Conservation (phyloP, 805 yeast species). For the Saccharomycopsis oosterbeekiorum region DNA sequence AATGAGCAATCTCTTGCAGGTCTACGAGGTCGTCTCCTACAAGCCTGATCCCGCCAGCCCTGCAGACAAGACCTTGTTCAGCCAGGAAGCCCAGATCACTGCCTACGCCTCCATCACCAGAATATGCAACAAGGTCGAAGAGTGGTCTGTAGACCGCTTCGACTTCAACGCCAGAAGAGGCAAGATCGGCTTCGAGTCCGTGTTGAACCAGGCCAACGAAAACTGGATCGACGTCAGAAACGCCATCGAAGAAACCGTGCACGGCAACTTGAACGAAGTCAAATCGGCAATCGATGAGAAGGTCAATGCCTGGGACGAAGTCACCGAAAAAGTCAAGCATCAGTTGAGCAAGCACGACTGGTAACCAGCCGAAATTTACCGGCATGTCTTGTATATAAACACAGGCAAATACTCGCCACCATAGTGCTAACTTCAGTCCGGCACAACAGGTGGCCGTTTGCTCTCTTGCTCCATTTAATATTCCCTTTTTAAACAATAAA, state of each 20-base stretch:
- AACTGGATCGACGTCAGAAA: constrained; percentile 15
- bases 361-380: not conserved
- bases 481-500: too few relatives aligned
- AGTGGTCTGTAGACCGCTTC: constrained; percentile 85
- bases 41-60: constrained; percentile 54
- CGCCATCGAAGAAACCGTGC: constrained; percentile 2
- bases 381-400: too few relatives aligned
- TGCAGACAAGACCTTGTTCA: constrained; percentile 45
- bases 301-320: constrained; percentile 14
- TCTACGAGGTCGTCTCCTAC: constrained; percentile 81
- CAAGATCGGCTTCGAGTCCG: constrained; percentile 74
- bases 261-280: constrained; percentile 3
- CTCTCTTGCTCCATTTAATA: too few relatives aligned
- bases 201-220: constrained; percentile 33
- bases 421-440: too few relatives aligned
- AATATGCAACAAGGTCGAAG: constrained; percentile 76
- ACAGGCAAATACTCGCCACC: too few relatives aligned
- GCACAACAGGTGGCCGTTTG: too few relatives aligned
- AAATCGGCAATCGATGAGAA: constrained; percentile 1
- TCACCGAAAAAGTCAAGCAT: constrained; percentile 15
- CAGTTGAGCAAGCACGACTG: constrained; percentile 2
- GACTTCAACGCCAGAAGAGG: constrained; percentile 82
- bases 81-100: constrained; percentile 80
- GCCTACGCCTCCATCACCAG: constrained; percentile 67
- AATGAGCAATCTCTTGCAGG: constrained; percentile 62